A percentile compares a stretch with the other conserved stretches of the same genome.
phyloP scores from a whole-genome alignment of 129 eudicot species.

The Solidago caesia region DNA sequence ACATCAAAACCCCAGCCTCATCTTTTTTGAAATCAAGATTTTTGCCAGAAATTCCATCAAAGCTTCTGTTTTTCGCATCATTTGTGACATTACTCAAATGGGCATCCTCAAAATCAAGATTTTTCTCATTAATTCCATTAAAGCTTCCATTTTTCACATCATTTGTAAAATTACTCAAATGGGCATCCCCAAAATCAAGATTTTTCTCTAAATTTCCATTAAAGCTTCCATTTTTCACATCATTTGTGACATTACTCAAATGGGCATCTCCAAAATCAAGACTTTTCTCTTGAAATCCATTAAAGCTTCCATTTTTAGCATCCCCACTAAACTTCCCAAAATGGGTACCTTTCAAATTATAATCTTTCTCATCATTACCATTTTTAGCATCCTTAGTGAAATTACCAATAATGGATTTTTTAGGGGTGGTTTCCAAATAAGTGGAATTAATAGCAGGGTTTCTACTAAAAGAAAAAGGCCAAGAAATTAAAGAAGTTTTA shows the following conservation, averaged over 20 bases:
- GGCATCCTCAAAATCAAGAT: conserved; percentile 29
- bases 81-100: conserved; percentile 38
- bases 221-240: conserved; percentile 30
- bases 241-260: conserved; percentile 37
- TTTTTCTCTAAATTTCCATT: conserved; percentile 20
- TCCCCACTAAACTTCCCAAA: conserved; percentile 35
- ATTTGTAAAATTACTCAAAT: conserved; percentile 38
- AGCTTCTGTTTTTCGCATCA: conserved; percentile 29
- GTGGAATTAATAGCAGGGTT: conserved; percentile 32
- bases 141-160: conserved; percentile 27
- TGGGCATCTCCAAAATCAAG: conserved; percentile 34
- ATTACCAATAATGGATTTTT: conserved; percentile 33
- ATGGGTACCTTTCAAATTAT: conserved; percentile 37
- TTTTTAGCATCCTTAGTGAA: conserved; percentile 21
- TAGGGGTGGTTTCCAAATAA: conserved; percentile 27
- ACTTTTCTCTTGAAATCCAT: conserved; percentile 21
- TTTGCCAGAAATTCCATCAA: conserved; percentile 31
- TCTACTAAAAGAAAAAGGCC: conserved; percentile 51
- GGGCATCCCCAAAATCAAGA: conserved; percentile 34
- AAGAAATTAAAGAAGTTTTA: conserved; percentile 36
- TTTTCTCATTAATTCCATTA: conserved; percentile 20
- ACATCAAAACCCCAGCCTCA: conserved; percentile 19
- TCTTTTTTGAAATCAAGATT: conserved; percentile 13
- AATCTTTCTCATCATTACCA: conserved; percentile 21
- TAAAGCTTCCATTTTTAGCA: conserved; percentile 27